Base-by-base conservation (phyloP, 2,329 filamentous ascomycete genomes). In the Aureobasidium uvarum region DNA sequence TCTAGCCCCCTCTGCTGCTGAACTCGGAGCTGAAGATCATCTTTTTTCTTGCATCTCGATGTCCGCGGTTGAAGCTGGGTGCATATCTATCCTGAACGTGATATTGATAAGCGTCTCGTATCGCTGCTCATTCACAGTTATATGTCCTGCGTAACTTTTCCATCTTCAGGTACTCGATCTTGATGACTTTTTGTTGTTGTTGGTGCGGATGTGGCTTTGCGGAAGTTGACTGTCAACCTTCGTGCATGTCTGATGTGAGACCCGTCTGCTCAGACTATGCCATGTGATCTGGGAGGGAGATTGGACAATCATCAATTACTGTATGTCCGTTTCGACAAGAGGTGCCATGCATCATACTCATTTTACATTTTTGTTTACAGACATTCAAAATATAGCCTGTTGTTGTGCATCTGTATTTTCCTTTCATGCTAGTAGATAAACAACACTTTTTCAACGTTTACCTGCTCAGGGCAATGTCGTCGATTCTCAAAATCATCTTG, bases 401-500 rank as follows among this genome's bases (percentile, higher is more conserved):
- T 45, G 18, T 43, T 38, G 28, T 51, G 48, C 48, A 38, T 43
- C 46, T 64, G 48, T 43, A 31, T 39, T 23, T 39, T 38, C 18
- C 3, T 38, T 52, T 55, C 39, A 52, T 54, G 38, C 33, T 38
- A 33, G 25, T 39, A 8, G 3, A 25, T 10, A 36, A 25, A 62
- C 36, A 41, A 56, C 56, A 45, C 8, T 46, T 45, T 59, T 33
- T 43, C 33, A 23, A 46, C 56, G 25, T 68, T 65, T 72, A 76
- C 69, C 75, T 72, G 65, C 73, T 75, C 72, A 88, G 75, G 62
- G 84, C 85, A 77, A 88, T 86, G 74, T 88, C 85, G 74, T 87
- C 86, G 75, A 89, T 89, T 76, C 87, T 82, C 74, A 89, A 80
- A 75, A 89, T 88, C 92, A 96, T 95, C 87, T 98, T 99, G 72